These are phyloP conservation scores for Candida nonsorbophila DNA, from an alignment of 805 yeast genomes.

Conservation along the genomic window DNA sequence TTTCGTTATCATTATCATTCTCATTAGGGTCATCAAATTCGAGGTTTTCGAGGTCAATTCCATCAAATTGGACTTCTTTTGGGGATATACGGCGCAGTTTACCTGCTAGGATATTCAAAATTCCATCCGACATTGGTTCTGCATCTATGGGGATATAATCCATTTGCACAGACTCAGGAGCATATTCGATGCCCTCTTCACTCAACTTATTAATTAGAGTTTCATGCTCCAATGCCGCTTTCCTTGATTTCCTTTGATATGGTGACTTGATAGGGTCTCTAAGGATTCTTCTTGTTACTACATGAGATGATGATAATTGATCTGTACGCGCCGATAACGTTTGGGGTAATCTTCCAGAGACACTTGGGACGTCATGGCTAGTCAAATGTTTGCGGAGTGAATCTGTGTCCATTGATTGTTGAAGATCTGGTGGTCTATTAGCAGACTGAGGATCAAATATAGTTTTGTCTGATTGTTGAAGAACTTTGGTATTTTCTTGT, in stretches of 20 bases:
- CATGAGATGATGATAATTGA: constrained; percentile 1
- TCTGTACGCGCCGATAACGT: constrained; percentile 7
- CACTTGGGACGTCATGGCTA: constrained; percentile 2
- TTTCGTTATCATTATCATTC: constrained; percentile 6
- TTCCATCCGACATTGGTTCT: constrained; percentile 31
- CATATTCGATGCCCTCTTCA: constrained; percentile 4
- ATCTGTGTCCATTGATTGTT: constrained; percentile 19
- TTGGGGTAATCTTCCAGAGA: constrained; percentile 2
- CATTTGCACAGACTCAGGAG: constrained; percentile 15
- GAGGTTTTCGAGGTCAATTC: constrained; percentile 10
- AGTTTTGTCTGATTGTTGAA: constrained; percentile 4
- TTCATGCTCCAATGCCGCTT: constrained; percentile 2
- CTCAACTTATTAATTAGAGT: constrained; percentile 15
- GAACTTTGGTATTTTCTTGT: constrained; percentile 1
- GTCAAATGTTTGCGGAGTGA: constrained; percentile 13
- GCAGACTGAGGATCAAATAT: constrained; percentile 14
- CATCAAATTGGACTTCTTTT: constrained; percentile 3
- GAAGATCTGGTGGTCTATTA: constrained; percentile 14
- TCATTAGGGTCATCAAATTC: constrained; percentile 7
- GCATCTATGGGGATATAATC: constrained; percentile 42
- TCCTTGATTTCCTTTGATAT: constrained; percentile 6
- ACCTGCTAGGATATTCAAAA: constrained; percentile 15
- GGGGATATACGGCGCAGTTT: constrained; percentile 2
- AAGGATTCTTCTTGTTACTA: constrained; percentile 1
- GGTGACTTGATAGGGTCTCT: constrained; percentile 11